A percentile compares a stretch with the other conserved stretches of the same genome.
Conservation (phyloP, 129 eudicot species). For the Dittrichia graveolens region DNA sequence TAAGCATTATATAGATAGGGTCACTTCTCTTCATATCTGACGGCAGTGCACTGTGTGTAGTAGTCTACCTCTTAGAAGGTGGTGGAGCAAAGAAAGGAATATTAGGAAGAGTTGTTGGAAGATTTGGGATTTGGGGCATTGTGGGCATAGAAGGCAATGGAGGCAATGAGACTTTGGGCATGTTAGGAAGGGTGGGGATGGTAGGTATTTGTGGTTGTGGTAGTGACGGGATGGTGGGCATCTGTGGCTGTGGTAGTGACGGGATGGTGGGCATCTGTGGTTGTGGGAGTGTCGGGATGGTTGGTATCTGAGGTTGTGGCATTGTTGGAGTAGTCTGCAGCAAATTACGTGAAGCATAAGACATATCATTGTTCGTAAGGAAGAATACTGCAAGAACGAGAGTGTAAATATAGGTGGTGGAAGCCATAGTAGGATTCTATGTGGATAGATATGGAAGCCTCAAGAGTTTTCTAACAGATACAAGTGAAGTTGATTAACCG, state of each 20-base stretch:
- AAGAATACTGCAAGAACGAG: slow-evolving; percentile 4
- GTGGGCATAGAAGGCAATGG: slow-evolving; percentile 12
- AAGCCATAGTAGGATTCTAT: slow-evolving; percentile 19
- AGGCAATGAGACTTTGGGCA: not conserved
- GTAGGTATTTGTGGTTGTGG: slow-evolving; percentile 7
- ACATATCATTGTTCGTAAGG: slow-evolving; percentile 15
- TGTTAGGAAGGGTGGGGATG: slow-evolving; percentile 1
- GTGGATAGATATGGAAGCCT: no score
- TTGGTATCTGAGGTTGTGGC: slow-evolving; percentile 27
- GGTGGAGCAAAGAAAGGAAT: slow-evolving; percentile 15
- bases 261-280: slow-evolving; percentile 31
- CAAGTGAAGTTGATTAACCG: no score
- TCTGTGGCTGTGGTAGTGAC: slow-evolving; percentile 12
- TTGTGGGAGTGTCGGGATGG: slow-evolving; percentile 22
- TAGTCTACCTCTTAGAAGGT: slow-evolving; percentile 4
- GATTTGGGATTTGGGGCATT: not conserved
- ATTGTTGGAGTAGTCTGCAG: slow-evolving; percentile 20
- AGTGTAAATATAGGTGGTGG: slow-evolving; percentile 16
- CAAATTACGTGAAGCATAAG: slow-evolving; percentile 31
- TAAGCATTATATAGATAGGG: no score
- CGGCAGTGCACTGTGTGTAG: no score
- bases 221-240: slow-evolving; percentile 11
- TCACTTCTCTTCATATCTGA: no score
- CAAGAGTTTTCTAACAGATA: no score
- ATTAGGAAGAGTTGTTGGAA: slow-evolving; percentile 15